Evolutionary conservation across 2,329 filamentous ascomycete genomes (phyloP), one percentile per base, ranked within the genome.

Genomic region (Corinectria fuckeliana): DNA sequence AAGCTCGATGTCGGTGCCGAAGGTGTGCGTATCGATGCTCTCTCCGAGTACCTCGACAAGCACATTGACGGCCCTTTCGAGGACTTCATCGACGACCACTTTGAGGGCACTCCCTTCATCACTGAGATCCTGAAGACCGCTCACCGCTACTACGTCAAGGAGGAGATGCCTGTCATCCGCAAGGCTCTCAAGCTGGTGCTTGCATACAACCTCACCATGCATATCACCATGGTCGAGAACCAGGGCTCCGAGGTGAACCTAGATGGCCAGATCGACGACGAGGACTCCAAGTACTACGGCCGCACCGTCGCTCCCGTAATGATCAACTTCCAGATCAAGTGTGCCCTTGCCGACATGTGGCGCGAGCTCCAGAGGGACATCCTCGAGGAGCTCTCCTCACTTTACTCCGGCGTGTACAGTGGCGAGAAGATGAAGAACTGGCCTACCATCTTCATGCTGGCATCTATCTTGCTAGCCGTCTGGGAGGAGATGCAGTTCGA

Each of bases 241-340:
- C 85, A 95, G 60, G 91, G 91, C 18, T 89, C 92, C 13, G 92
- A 97, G 72, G 87, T 92, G 63, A 80, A 82, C 21, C 82, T 93
- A 73, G 84, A 91, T 54, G 94, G 93, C 65, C 90, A 91, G 80
- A 94, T 98, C 65, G 88, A 94, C 50, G 91, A 95, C 71, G 87
- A 91, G 71, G 86, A 89, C 53, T 96, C 92, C 66, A 95, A 92
- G 75, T 97, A 90, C 82, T 90, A 86, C 70, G 93, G 93, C 72
- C 94, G 94, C 82, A 93, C 90, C 32, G 88, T 97, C 63, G 94
- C 94, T 14, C 94, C 94, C 11, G 93, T 97, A 74, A 96, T 98
- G 93, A 96, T 98, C 86, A 98, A 97, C 83, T 97, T 97, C 86
- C 92, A 97, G 81, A 93, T 98, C 82, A 98, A 98, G 85, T 95